Conservation (phyloP, 208 protist genomes). For the Wallacemonas sp. region DNA sequence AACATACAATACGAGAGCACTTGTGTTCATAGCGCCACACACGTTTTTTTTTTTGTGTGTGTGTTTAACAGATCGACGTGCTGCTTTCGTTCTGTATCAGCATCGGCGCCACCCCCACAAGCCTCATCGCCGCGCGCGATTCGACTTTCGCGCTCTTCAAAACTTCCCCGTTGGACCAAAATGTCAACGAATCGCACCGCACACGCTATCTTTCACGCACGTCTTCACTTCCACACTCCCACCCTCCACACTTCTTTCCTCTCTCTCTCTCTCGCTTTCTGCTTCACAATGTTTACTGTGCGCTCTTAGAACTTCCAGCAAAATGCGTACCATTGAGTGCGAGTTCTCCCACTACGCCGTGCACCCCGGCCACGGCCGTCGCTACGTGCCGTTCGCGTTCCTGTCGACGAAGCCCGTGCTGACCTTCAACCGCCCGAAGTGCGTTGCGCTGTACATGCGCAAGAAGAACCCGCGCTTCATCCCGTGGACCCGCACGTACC, state of each 20-base stretch:
- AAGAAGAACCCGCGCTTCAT: constrained; percentile 95
- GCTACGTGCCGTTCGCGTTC: constrained; percentile 93
- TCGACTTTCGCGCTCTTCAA: no score
- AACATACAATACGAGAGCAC: no score
- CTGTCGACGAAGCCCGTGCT: constrained; percentile 94
- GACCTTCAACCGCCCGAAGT: constrained; percentile 91
- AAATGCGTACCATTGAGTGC: constrained; percentile 89
- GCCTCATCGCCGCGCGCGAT: no score
- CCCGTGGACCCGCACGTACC: constrained; percentile 93
- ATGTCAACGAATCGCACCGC: no score
- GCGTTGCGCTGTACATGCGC: constrained; percentile 91
- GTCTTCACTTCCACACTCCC: no score
- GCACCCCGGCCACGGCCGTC: constrained; percentile 93
- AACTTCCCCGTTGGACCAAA: no score
- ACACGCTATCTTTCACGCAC: no score
- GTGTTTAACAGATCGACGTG: no score
- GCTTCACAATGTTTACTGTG: neutral
- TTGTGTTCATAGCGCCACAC: no score
- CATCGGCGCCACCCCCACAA: no score
- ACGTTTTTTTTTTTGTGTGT: no score
- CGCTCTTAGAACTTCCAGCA: constrained; percentile 15
- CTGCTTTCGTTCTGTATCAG: no score
- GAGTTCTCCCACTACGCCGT: constrained; percentile 93
- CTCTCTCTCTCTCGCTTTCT: neutral
- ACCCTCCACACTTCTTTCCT: neutral